Base-by-base conservation (phyloP, 2,329 filamentous ascomycete species). In the Talaromyces sp. region DNA sequence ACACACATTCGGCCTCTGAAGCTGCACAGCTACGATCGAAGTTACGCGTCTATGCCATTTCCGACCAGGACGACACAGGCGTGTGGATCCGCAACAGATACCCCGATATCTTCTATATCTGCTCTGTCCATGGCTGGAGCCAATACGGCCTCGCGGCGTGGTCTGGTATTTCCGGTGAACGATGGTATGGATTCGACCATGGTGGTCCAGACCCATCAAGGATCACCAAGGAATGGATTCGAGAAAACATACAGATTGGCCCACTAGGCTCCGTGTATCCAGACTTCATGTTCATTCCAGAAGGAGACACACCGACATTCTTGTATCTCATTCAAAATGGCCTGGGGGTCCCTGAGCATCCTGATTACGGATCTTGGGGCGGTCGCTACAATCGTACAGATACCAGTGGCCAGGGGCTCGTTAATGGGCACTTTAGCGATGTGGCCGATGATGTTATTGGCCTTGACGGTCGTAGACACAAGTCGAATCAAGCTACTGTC, bases 31-130 rank as follows among this genome's bases (percentile, higher is more conserved):
- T 84, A 23, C 70, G 76, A 1, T 66, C 72, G 2, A 80, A 79
- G 65, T 69, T 85, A 3, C 75, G 82, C 12, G 76, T 84, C 8
- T 85, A 85, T 69, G 73, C 83, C 39, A 85, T 86, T 61, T 85
- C 82, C 6, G 84, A 86, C 65, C 84, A 86, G 66, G 84, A 86
- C 64, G 80, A 87, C 64, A 80, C 81, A 0, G 83, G 83, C 0
- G 71, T 78, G 0, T 86, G 83, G 84, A 82, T 87, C 39, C 80
- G 84, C 16, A 72, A 75, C 52, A 78, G 76, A 2, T 86, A 80
- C 64, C 83, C 84, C 0, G 79, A 83, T 28, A 68, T 86, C 6
- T 82, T 84, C 66, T 86, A 84, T 70, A 84, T 87, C 60, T 75
- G 74, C 14, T 83, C 81, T 0, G 70, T 85, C 1, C 84, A 86